Conservation (phyloP, 1,284 basidiomycete genomes). For the Heterobasidion occidentale region DNA sequence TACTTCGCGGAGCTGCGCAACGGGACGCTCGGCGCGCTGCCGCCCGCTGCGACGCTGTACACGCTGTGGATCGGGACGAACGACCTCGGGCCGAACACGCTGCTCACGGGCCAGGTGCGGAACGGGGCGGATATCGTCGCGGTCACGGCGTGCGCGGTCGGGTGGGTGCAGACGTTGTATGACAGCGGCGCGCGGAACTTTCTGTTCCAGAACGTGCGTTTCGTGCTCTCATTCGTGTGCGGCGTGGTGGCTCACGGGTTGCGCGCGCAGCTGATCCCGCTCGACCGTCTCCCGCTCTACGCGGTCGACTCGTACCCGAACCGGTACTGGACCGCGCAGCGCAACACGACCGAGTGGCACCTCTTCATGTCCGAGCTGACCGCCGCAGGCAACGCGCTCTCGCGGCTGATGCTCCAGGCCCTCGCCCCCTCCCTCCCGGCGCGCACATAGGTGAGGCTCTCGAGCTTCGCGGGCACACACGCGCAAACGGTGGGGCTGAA, state of each 20-base stretch:
- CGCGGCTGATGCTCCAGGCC: conserved; percentile 23
- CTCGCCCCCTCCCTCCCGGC: conserved; percentile 22
- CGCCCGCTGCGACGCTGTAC: conserved; percentile 28
- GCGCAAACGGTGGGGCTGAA: not conserved
- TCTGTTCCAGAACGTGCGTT: conserved; percentile 37
- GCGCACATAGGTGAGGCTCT: conserved; percentile 27
- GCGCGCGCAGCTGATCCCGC: conserved; percentile 6
- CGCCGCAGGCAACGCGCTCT: conserved; percentile 25
- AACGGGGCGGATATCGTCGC: conserved; percentile 27
- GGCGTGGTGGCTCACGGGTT: not conserved
- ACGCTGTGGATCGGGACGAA: conserved; percentile 47
- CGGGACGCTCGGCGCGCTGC: conserved; percentile 13
- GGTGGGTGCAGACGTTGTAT: conserved; percentile 32
- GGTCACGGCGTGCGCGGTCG: conserved; percentile 31
- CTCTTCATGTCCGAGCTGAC: conserved; percentile 29
- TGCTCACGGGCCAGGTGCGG: conserved; percentile 31
- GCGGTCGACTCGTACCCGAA: conserved; percentile 26
- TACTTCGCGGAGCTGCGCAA: conserved; percentile 24
- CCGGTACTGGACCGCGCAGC: conserved; percentile 24
- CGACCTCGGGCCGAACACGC: conserved; percentile 30
- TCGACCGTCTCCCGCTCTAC: conserved; percentile 23
- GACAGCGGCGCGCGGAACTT: conserved; percentile 36
- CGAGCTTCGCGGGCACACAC: too few species aligned
- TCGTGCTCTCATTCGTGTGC: not conserved
- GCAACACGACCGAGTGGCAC: conserved; percentile 33